phyloP scores from a whole-genome alignment of 2,329 filamentous ascomycete species.

The Paraphaeosphaeria sporulosa region DNA sequence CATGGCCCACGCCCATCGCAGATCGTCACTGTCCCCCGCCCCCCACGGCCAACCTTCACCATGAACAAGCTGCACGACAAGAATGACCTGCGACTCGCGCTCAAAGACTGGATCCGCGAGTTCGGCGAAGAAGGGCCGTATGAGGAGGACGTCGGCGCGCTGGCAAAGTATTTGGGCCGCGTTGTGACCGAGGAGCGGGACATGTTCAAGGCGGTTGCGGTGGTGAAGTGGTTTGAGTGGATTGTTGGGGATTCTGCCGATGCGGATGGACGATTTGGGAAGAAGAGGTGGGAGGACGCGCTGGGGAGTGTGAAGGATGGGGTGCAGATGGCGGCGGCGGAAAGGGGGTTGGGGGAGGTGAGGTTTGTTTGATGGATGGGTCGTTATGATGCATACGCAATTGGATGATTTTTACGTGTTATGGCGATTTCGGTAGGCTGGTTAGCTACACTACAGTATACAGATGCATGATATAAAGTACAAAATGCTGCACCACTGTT shows the following conservation, averaged over 20 bases:
- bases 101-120: slow-evolving; percentile 77
- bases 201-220: slow-evolving; percentile 73
- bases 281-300: slow-evolving; percentile 45
- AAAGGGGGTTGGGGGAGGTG: slow-evolving; percentile 56
- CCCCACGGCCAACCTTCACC: slow-evolving; percentile 68
- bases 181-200: slow-evolving; percentile 81
- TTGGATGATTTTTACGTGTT: too few species aligned
- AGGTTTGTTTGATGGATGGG: slow-evolving; percentile 30
- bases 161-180: slow-evolving; percentile 74
- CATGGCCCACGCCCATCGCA: slow-evolving; percentile 58
- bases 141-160: slow-evolving; percentile 75
- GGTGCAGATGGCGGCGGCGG: slow-evolving; percentile 53
- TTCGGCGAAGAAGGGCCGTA: slow-evolving; percentile 81
- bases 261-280: slow-evolving; percentile 21
- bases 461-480: too few species aligned
- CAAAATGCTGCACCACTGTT: too few species aligned
- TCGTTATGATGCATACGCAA: background rate
- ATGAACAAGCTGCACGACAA: slow-evolving; percentile 62
- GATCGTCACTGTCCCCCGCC: slow-evolving; percentile 51
- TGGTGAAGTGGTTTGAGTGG: slow-evolving; percentile 70
- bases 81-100: slow-evolving; percentile 74
- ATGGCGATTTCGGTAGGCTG: too few species aligned
- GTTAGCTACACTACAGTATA: too few species aligned
- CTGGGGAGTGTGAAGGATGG: slow-evolving; percentile 50
- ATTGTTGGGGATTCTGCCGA: slow-evolving; percentile 43